A percentile compares a stretch with the other conserved stretches of the same genome.
phyloP scores from a whole-genome alignment of 306 rosid genomes.

The Vigna hirtella region DNA sequence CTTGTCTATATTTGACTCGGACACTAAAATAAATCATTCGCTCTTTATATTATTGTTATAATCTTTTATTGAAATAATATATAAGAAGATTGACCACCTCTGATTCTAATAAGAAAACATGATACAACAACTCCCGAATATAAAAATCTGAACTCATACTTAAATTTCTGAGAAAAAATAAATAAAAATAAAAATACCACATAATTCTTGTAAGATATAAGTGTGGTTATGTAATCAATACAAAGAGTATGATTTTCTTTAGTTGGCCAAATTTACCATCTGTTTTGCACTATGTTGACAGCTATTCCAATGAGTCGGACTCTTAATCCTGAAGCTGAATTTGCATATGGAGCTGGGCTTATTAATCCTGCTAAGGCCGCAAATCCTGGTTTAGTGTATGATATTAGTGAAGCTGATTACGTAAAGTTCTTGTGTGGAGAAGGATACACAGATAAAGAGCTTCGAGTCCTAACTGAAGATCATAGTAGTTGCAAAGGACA shows the following conservation, averaged over 20 bases:
- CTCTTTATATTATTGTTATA: no score
- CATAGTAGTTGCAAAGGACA: neutral
- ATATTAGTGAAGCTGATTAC: constrained; percentile 45
- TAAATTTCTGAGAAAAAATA: no score
- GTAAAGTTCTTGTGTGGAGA: constrained; percentile 53
- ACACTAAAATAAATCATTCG: no score
- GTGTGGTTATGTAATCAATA: neutral
- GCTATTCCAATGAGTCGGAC: constrained; percentile 44
- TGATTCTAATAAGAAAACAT: no score
- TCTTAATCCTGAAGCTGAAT: constrained; percentile 48
- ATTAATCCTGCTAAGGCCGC: constrained; percentile 48
- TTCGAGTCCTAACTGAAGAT: constrained; percentile 9
- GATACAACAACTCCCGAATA: no score
- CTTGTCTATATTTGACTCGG: no score
- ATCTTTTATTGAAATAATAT: no score
- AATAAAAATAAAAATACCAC: no score
- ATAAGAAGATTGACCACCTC: no score
- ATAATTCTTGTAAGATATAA: neutral
- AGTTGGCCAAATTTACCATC: neutral
- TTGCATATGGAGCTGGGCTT: constrained; percentile 59
- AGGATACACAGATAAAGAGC: constrained; percentile 30
- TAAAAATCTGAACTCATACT: no score
- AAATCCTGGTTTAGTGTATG: constrained; percentile 58
- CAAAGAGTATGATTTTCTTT: neutral
- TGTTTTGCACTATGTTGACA: neutral